A percentile compares a stretch with the other conserved stretches of the same genome.
Conservation (phyloP, 225 moss, liverwort and hornwort genomes). For the Asterella californica region DNA sequence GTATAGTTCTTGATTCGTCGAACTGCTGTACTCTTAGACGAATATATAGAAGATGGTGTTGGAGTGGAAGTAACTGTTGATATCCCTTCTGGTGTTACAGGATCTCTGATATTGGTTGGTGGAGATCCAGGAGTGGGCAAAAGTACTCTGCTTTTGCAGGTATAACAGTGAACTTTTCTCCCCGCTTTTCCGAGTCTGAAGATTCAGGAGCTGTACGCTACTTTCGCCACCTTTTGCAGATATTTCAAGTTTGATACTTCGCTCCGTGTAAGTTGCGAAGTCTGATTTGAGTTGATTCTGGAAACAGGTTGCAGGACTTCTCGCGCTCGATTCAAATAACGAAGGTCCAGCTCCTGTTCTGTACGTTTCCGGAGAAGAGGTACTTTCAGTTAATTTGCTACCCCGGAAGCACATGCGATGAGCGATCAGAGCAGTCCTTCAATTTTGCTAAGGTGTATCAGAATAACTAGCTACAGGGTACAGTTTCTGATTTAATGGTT, state of each 20-base stretch:
- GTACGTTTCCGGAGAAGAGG: conserved; percentile 99
- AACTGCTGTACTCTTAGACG: no score
- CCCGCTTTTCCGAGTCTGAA: background rate
- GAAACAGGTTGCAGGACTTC: conserved; percentile 78
- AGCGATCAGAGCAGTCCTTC: background rate
- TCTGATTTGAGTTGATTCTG: background rate
- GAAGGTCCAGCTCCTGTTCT: conserved; percentile 80
- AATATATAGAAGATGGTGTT: no score
- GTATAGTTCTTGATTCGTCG: no score
- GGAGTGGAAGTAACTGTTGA: background rate
- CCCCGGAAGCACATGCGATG: background rate
- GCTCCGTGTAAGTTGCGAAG: background rate
- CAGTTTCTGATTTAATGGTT: background rate
- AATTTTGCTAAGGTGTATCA: background rate
- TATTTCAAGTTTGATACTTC: background rate
- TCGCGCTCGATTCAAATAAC: conserved; percentile 63
- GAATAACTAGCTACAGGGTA: background rate
- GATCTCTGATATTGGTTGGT: conserved; percentile 93
- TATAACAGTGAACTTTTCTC: conserved; percentile 13
- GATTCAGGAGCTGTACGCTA: background rate
- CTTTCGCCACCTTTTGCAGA: background rate
- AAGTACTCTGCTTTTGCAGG: conserved; percentile 95
- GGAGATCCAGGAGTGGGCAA: conserved; percentile 99
- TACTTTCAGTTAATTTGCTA: conserved; percentile 15
- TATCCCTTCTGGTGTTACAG: conserved; percentile 38